Conservation (phyloP, 2,329 filamentous ascomycete genomes). For the Alternaria metachromatica region DNA sequence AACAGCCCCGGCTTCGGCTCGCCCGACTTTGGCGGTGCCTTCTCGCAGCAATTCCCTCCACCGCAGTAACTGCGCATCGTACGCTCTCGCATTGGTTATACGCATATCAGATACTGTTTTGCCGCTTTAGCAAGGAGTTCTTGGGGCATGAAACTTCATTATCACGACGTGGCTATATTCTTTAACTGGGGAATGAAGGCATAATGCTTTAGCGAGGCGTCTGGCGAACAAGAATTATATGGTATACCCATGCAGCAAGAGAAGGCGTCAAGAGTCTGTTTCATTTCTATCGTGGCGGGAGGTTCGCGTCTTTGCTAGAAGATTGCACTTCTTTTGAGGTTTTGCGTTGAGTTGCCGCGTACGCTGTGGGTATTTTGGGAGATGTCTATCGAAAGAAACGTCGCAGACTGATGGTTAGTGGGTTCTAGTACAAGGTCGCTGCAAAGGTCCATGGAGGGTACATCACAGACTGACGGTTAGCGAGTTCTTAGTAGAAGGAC, state of each 20-base stretch:
- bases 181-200: conserved; percentile 5
- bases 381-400: not conserved
- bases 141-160: conserved; percentile 7
- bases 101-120: conserved; percentile 5
- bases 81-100: not conserved
- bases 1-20: conserved; percentile 6
- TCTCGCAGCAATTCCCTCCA: conserved; percentile 20
- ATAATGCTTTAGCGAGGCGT: conserved; percentile 20
- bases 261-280: conserved; percentile 5
- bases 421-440: not conserved
- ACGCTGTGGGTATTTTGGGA: not conserved
- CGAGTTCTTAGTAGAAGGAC: not conserved
- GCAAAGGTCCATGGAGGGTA: not conserved
- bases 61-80: not conserved
- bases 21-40: conserved; percentile 13
- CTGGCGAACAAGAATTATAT: conserved; percentile 11
- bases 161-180: not conserved
- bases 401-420: not conserved
- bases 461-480: not conserved
- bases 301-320: not conserved
- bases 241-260: conserved; percentile 10
- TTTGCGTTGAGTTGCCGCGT: not conserved
- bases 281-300: not conserved
- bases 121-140: conserved; percentile 17
- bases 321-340: not conserved